Percentiles rank a stretch among this genome's conserved stretches.
Conservation (phyloP, 2,329 filamentous ascomycete genomes). For the Fusarium praegraminearum region DNA sequence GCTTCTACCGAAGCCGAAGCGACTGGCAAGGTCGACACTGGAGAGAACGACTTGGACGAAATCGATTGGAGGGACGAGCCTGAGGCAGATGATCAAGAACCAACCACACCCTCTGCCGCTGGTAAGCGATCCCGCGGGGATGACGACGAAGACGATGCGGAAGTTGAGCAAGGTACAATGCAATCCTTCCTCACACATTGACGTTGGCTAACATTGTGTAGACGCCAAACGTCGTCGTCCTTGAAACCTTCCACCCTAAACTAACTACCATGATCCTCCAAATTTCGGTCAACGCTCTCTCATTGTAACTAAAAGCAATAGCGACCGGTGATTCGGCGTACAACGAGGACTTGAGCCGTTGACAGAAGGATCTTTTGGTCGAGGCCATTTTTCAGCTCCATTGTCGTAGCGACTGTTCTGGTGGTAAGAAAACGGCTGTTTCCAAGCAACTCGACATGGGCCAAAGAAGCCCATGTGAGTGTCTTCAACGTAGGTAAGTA, state of each 20-base stretch:
- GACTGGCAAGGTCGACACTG: constrained; percentile 36
- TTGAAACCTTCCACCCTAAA: constrained; percentile 35
- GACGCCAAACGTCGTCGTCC: constrained; percentile 66
- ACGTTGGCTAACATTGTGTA: constrained; percentile 50
- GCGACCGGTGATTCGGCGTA: constrained; percentile 18
- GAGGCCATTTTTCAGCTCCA: constrained; percentile 8
- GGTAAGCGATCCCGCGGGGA: constrained; percentile 49
- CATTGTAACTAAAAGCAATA: constrained; percentile 20
- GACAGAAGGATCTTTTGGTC: neutral
- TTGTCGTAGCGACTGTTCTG: constrained; percentile 24
- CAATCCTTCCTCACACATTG: neutral
- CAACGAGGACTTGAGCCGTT: neutral
- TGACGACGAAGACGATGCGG: constrained; percentile 48
- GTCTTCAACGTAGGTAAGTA: constrained; percentile 34
- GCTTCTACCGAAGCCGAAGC: constrained; percentile 38
- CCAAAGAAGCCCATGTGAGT: neutral
- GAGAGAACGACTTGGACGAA: constrained; percentile 44
- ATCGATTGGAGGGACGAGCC: constrained; percentile 51
- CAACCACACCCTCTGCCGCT: constrained; percentile 37
- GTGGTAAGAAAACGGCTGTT: constrained; percentile 43
- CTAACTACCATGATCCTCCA: constrained; percentile 35
- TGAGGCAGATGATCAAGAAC: constrained; percentile 39
- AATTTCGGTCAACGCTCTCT: constrained; percentile 19
- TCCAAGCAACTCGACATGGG: constrained; percentile 12
- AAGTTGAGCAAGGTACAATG: constrained; percentile 52